A percentile compares a stretch with the other conserved stretches of the same genome.
Evolutionary conservation across 2,329 filamentous ascomycete genomes (phyloP).

Genomic region (Lasiodiplodia citricola): DNA sequence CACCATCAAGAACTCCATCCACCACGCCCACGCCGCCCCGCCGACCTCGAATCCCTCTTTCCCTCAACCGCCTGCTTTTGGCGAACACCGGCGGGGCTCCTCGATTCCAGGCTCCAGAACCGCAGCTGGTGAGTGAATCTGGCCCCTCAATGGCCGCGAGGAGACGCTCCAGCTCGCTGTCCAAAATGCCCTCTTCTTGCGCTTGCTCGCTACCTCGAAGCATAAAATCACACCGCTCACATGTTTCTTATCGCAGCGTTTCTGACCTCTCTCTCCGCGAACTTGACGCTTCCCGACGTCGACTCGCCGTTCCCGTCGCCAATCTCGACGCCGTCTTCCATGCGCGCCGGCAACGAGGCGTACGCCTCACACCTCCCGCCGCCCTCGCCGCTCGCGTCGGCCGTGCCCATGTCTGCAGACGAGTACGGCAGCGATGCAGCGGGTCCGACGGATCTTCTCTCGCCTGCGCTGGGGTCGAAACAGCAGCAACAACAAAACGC

Average conservation of each 20-base stretch:
- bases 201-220: too few species aligned
- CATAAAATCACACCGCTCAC: conserved; percentile 14
- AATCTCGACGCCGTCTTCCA: conserved; percentile 67
- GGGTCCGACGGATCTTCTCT: conserved; percentile 18
- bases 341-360: conserved; percentile 46
- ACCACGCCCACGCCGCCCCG: conserved; percentile 16
- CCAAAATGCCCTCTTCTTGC: not conserved
- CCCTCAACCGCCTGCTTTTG: conserved; percentile 22
- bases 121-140: conserved; percentile 41
- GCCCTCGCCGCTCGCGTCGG: conserved; percentile 41
- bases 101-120: conserved; percentile 44
- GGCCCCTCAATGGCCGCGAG: conserved; percentile 1
- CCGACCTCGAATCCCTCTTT: conserved; percentile 11
- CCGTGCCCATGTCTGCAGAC: conserved; percentile 38
- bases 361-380: conserved; percentile 47
- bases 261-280: conserved; percentile 80
- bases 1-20: conserved; percentile 23
- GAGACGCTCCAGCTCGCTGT: not conserved
- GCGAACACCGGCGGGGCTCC: conserved; percentile 22
- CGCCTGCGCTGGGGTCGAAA: conserved; percentile 14
- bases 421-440: conserved; percentile 31
- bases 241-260: conserved; percentile 63
- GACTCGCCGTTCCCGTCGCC: conserved; percentile 63
- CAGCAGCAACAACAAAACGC: conserved; percentile 5
- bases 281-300: conserved; percentile 68